Conservation (phyloP, 805 yeast species). For the Yarrowia yakushimensis region DNA sequence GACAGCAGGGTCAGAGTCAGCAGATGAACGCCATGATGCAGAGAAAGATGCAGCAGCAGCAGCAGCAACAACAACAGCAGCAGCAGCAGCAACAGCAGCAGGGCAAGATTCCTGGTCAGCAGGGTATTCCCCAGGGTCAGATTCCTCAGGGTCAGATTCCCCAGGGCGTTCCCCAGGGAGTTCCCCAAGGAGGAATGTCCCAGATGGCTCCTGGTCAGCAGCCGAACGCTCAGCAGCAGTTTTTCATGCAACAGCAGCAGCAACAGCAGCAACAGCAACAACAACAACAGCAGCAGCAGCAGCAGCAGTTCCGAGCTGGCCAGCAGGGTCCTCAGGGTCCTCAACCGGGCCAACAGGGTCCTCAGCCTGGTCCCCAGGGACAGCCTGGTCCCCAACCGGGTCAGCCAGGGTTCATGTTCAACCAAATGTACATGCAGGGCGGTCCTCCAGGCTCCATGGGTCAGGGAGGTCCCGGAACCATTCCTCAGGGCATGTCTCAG, state of each 20-base stretch:
- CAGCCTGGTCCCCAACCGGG: neutral
- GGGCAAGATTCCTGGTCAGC: slow-evolving; percentile 31
- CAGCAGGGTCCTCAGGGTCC: neutral
- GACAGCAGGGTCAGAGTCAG: slow-evolving; percentile 31
- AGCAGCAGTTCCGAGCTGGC: slow-evolving; percentile 17
- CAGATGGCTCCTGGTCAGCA: slow-evolving; percentile 20
- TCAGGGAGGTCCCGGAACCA: slow-evolving; percentile 27
- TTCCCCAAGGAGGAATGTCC: neutral
- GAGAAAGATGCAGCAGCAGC: slow-evolving; percentile 31
- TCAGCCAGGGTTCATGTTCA: slow-evolving; percentile 3
- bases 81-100: slow-evolving; percentile 29
- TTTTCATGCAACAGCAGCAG: slow-evolving; percentile 18
- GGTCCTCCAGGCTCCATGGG: neutral
- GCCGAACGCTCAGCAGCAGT: slow-evolving; percentile 8
- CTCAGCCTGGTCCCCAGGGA: neutral
- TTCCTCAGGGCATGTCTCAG: neutral
- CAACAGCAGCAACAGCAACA: slow-evolving; percentile 21
- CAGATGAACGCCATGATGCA: slow-evolving; percentile 14
- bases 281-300: slow-evolving; percentile 24
- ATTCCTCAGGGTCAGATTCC: slow-evolving; percentile 5
- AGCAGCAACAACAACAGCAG: slow-evolving; percentile 31
- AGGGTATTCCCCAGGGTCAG: too few relatives aligned
- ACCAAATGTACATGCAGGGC: slow-evolving; percentile 1
- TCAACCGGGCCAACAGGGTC: too few relatives aligned
- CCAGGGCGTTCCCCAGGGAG: slow-evolving; percentile 23